Conservation (phyloP, 805 yeast genomes). For the Candida nanaspora region DNA sequence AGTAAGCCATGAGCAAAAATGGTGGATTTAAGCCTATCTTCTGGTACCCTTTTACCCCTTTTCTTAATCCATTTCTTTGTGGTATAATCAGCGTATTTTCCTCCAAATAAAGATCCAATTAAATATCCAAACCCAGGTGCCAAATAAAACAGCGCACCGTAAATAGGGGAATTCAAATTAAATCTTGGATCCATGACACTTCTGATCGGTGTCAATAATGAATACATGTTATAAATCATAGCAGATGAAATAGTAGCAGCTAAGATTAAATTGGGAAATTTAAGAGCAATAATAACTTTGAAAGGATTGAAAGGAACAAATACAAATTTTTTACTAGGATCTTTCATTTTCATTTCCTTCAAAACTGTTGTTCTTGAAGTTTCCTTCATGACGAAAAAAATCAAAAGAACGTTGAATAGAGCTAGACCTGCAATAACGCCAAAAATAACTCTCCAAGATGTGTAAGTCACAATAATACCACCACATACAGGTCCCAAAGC, state of each 20-base stretch:
- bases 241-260: conserved; percentile 36
- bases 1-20: conserved; percentile 33
- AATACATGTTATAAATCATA: conserved; percentile 42
- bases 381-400: conserved; percentile 38
- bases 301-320: conserved; percentile 40
- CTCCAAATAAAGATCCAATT: conserved; percentile 44
- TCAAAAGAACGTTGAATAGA: conserved; percentile 23
- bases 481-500: conserved; percentile 48
- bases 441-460: conserved; percentile 48
- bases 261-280: conserved; percentile 34
- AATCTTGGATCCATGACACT: conserved; percentile 51
- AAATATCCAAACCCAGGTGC: conserved; percentile 54
- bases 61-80: conserved; percentile 36
- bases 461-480: conserved; percentile 43
- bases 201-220: conserved; percentile 47
- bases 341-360: conserved; percentile 15
- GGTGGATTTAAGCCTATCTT: conserved; percentile 41
- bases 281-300: conserved; percentile 34
- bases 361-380: conserved; percentile 30
- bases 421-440: conserved; percentile 42
- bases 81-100: conserved; percentile 41
- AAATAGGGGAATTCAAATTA: conserved; percentile 37
- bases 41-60: conserved; percentile 41
- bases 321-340: conserved; percentile 30
- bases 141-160: conserved; percentile 45